Conservation (phyloP, 768 basidiomycete species). For the Termitomyces sp. region DNA sequence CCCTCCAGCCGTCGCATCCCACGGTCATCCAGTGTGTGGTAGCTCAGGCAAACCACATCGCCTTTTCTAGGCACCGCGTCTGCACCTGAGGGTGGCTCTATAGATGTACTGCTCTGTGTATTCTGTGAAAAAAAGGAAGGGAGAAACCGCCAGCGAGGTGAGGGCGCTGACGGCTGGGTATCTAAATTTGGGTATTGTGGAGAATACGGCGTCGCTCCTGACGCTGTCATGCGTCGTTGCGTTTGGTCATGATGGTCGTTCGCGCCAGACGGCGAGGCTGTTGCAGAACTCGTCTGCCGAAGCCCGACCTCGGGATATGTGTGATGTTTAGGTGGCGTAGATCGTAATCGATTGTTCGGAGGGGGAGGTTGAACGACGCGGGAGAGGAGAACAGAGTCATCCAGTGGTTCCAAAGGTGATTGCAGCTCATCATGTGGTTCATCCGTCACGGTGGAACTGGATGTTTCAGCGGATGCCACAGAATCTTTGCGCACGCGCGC, state of each 20-base stretch:
- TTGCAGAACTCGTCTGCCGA: slow-evolving; percentile 2
- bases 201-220: background rate
- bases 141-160: slow-evolving; percentile 45
- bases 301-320: slow-evolving; percentile 3
- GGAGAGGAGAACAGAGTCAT: slow-evolving; percentile 16
- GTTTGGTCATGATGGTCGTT: background rate
- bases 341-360: slow-evolving; percentile 10
- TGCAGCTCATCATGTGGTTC: slow-evolving; percentile 6
- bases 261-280: background rate
- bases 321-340: slow-evolving; percentile 12
- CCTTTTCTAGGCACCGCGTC: slow-evolving; percentile 39
- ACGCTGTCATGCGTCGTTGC: slow-evolving; percentile 14
- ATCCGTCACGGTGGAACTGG: slow-evolving; percentile 11
- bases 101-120: slow-evolving; percentile 16
- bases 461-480: slow-evolving; percentile 23
- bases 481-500: slow-evolving; percentile 32
- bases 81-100: slow-evolving; percentile 10
- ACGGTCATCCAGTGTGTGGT: slow-evolving; percentile 69
- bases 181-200: slow-evolving; percentile 4
- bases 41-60: slow-evolving; percentile 67
- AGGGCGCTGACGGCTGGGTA: slow-evolving; percentile 2
- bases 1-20: slow-evolving; percentile 74
- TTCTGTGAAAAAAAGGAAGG: slow-evolving; percentile 41
- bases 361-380: slow-evolving; percentile 16
- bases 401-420: slow-evolving; percentile 14